Base-by-base conservation (phyloP, 768 basidiomycete genomes). In the Boletus eberwhitei region DNA sequence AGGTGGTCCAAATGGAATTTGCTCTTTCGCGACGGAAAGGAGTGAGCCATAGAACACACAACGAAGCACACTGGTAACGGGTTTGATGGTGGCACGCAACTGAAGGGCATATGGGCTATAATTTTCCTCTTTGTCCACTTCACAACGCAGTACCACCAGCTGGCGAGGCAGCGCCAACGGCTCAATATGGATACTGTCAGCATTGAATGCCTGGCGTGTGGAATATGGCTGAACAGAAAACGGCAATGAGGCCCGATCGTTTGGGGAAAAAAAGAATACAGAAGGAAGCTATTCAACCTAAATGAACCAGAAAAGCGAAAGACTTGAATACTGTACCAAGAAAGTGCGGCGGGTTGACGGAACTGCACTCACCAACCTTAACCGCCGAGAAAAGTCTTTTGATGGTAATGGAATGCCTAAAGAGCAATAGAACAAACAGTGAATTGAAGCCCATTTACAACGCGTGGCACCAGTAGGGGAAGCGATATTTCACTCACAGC, bases 1-100 rank as follows among this genome's bases (percentile, higher is more conserved):
- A 42, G 54, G 54, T 34, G 5, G 22, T 55, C 40, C 65, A 16
- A 45, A 53, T 40, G 31, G 46, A 29, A 46, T 36, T 24, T 43
- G 42, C 40, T 42, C n/a, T 31, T 51, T 35, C 54, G 48, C 31
- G 36, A 39, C 34, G 43, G 52, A 53, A 38, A 21, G 26, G 32
- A 35, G 39, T 19, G 34, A n/a, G 13, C 26, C 43, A 41, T 17
- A 50, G 37, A 44, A 24, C 37, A 13, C 53, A 31, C 31, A 38
- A 37, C 21, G 48, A 31, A 22, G 44, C 31, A 45, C 17, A 4
- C 29, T 14, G 31, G 39, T 26, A 40, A 41, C 45, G 12, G 16
- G 31, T n/a, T 22, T 17, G 40, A 49, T 35, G 34, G 19, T 40
- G 13, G 12, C 44, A 47, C 8, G 48, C 48, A 39, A 37, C 43